These are phyloP conservation scores for Aphanomyces stellatus DNA, from an alignment of 352 stramenopile genomes.

Conservation along the genomic window DNA sequence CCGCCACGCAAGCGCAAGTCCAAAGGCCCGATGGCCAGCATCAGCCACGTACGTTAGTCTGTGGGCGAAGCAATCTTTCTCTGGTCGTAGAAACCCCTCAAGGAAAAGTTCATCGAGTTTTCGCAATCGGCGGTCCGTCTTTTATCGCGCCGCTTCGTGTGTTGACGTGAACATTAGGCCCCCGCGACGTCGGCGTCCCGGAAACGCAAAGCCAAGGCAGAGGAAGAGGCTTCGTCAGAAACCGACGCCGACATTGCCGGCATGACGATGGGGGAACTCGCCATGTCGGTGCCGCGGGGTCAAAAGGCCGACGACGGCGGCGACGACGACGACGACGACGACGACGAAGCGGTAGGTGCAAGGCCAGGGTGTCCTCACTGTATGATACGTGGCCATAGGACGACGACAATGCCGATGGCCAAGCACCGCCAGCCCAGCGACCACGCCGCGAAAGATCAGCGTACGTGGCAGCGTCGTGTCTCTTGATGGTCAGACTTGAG, in stretches of 20 bases:
- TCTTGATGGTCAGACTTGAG: too few relatives aligned
- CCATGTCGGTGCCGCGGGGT: constrained; percentile 62
- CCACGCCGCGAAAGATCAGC: background rate
- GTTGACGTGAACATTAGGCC: background rate
- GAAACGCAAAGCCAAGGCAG: background rate
- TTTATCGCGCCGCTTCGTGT: background rate
- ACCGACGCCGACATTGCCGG: constrained; percentile 26
- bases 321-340: constrained; percentile 10
- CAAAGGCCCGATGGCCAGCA: too few relatives aligned
- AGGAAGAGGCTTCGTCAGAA: background rate
- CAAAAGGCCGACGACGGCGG: constrained; percentile 46
- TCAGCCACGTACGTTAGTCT: too few relatives aligned
- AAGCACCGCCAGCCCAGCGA: background rate
- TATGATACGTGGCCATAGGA: too few relatives aligned
- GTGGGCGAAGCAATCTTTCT: too few relatives aligned
- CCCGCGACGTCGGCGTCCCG: background rate
- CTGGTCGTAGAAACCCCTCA: background rate
- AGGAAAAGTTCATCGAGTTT: background rate
- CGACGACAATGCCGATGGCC: background rate
- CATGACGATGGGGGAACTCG: constrained; percentile 83
- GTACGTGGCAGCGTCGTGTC: too few relatives aligned
- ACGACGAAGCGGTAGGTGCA: background rate
- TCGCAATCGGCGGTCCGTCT: background rate
- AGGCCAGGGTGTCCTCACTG: too few relatives aligned
- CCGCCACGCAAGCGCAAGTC: too few relatives aligned